Evolutionary conservation across 805 yeast species (phyloP).

Genomic region (Vanderwaltozyma verrucispora): DNA sequence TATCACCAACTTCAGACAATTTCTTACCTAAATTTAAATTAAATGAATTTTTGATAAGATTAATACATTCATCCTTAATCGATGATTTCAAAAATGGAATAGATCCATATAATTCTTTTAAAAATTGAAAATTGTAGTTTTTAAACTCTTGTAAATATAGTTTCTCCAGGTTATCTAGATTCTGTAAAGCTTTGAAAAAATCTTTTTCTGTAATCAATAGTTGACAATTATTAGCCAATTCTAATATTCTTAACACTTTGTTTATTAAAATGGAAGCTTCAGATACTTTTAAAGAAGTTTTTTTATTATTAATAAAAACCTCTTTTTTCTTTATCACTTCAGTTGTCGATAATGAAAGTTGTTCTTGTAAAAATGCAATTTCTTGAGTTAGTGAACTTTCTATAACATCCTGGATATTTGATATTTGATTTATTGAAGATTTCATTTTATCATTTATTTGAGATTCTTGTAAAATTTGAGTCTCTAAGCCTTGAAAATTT

Average conservation of each 20-base stretch:
- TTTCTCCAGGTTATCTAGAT: constrained; percentile 62
- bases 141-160: constrained; percentile 62
- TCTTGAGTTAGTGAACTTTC: constrained; percentile 41
- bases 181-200: constrained; percentile 78
- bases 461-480: constrained; percentile 25
- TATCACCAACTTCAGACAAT: constrained; percentile 34
- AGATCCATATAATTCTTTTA: constrained; percentile 60
- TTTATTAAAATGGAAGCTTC: constrained; percentile 62
- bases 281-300: constrained; percentile 54
- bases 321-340: constrained; percentile 56
- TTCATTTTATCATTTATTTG: constrained; percentile 26
- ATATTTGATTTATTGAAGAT: constrained; percentile 51
- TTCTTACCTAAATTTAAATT: constrained; percentile 51
- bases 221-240: constrained; percentile 76
- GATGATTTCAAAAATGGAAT: constrained; percentile 65
- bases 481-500: constrained; percentile 26
- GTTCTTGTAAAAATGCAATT: constrained; percentile 44
- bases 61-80: constrained; percentile 65
- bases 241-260: constrained; percentile 70
- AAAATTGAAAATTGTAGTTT: constrained; percentile 51
- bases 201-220: constrained; percentile 64
- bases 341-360: constrained; percentile 53
- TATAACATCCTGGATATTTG: constrained; percentile 49
- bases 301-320: constrained; percentile 47
- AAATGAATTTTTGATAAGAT: constrained; percentile 56